phyloP scores from a whole-genome alignment of 371 early-diverging fungal species.

The Gilbertella persicaria region DNA sequence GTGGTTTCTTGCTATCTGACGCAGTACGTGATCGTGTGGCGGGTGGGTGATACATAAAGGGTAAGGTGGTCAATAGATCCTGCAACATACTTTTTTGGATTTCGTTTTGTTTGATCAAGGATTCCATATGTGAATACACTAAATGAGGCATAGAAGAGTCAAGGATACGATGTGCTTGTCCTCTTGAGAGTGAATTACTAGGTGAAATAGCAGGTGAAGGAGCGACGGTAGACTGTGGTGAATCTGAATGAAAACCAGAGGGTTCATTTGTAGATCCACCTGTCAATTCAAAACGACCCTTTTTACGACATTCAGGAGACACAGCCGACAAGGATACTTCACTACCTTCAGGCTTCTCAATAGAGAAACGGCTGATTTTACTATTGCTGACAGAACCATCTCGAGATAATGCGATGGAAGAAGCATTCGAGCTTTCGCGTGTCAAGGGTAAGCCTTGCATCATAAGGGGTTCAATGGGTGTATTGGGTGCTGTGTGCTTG shows the following conservation, averaged over 20 bases:
- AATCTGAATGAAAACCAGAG: slow-evolving; percentile 10
- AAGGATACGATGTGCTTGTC: slow-evolving; percentile 27
- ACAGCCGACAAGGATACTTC: slow-evolving; percentile 5
- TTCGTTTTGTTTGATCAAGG: slow-evolving; percentile 26
- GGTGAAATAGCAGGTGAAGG: slow-evolving; percentile 32
- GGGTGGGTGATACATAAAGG: slow-evolving; percentile 3
- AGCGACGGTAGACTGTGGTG: slow-evolving; percentile 15
- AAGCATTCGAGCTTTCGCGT: slow-evolving; percentile 26
- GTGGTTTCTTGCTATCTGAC: slow-evolving; percentile 25
- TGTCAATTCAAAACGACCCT: slow-evolving; percentile 33
- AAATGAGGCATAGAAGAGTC: slow-evolving; percentile 20
- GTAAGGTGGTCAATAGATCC: slow-evolving; percentile 20
- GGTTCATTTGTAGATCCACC: slow-evolving; percentile 19
- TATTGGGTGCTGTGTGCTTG: slow-evolving; percentile 16
- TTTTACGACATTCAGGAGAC: slow-evolving; percentile 30
- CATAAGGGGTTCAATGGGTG: slow-evolving; percentile 3
- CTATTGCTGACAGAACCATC: slow-evolving; percentile 7
- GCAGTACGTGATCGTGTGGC: slow-evolving; percentile 16
- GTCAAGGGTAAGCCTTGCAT: slow-evolving; percentile 26
- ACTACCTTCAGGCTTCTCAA: slow-evolving; percentile 21
- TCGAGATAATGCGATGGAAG: slow-evolving; percentile 12
- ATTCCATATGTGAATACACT: slow-evolving; percentile 26
- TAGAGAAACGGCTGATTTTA: slow-evolving; percentile 36
- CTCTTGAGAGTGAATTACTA: slow-evolving; percentile 34
- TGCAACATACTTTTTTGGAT: slow-evolving; percentile 27